Conservation (phyloP, 2,329 filamentous ascomycete species). For the Zymoseptoria passerinii region DNA sequence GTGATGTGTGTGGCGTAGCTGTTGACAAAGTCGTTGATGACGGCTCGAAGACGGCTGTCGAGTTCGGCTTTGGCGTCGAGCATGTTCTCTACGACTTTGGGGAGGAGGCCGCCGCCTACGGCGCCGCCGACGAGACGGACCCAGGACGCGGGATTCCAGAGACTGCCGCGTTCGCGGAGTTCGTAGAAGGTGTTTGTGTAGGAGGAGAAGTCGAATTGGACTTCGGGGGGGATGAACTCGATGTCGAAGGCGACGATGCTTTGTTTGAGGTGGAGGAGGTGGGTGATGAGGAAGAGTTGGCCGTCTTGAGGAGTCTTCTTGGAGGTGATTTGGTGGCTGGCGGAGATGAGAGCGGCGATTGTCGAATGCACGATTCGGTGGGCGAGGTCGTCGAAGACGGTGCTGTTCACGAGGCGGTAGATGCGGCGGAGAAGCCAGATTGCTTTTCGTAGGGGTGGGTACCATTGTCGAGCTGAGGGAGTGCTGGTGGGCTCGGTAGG, state of each 20-base stretch:
- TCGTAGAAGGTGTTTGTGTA: slow-evolving; percentile 60
- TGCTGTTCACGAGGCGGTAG: slow-evolving; percentile 60
- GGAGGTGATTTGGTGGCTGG: slow-evolving; percentile 56
- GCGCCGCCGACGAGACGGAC: slow-evolving; percentile 47
- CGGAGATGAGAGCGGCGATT: slow-evolving; percentile 71
- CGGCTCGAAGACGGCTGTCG: slow-evolving; percentile 52
- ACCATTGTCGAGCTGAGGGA: slow-evolving; percentile 41
- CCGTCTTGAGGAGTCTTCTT: slow-evolving; percentile 61
- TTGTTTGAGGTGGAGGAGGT: slow-evolving; percentile 89
- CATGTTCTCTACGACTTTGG: slow-evolving; percentile 63
- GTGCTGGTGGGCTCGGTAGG: slow-evolving; percentile 7
- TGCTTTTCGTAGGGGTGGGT: slow-evolving; percentile 58
- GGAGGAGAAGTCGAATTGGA: slow-evolving; percentile 58
- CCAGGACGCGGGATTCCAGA: slow-evolving; percentile 58
- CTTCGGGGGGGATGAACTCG: slow-evolving; percentile 59
- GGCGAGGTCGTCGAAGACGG: slow-evolving; percentile 62
- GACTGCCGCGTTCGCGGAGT: slow-evolving; percentile 53
- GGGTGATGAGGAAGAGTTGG: slow-evolving; percentile 88
- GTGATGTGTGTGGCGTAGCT: slow-evolving; percentile 51
- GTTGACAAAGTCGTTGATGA: slow-evolving; percentile 59
- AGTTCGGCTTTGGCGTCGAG: slow-evolving; percentile 62
- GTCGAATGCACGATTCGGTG: slow-evolving; percentile 85
- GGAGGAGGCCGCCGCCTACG: slow-evolving; percentile 44
- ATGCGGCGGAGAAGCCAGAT: slow-evolving; percentile 62
- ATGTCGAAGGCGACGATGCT: slow-evolving; percentile 95